Evolutionary conservation across 2,329 filamentous ascomycete species (phyloP).

Genomic region (Trichoderma semiorbis): DNA sequence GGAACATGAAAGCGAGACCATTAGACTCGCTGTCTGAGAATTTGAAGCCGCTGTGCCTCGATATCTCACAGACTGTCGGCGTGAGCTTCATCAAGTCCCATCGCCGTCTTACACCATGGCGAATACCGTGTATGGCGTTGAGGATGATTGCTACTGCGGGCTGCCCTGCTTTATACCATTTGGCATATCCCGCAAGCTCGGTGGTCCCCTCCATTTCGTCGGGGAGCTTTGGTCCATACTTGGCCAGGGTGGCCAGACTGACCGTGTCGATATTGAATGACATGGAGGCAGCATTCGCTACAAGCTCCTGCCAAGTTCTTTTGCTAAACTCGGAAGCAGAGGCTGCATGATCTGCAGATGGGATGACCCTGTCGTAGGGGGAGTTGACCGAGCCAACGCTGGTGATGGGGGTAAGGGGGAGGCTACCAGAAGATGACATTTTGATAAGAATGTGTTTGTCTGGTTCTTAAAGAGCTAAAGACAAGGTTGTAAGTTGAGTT

Average conservation of each 20-base stretch:
- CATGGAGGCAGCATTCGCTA: background rate
- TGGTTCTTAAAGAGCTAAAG: background rate
- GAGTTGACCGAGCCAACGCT: background rate
- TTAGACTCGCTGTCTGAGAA: constrained; percentile 2
- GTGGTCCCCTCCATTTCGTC: constrained; percentile 1
- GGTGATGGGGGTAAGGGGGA: background rate
- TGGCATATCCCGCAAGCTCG: constrained; percentile 1
- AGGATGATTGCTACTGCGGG: background rate
- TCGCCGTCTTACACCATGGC: background rate
- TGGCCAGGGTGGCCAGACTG: background rate
- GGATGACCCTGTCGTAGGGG: background rate
- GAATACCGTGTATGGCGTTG: background rate
- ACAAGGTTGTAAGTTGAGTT: background rate
- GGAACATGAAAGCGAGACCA: constrained; percentile 7
- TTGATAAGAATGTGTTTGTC: background rate
- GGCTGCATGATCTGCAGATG: background rate
- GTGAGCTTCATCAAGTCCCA: constrained; percentile 1
- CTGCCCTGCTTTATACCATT: background rate
- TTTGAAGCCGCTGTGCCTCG: background rate
- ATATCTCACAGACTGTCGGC: constrained; percentile 2
- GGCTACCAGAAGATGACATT: background rate
- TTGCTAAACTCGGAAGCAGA: background rate
- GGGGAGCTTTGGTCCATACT: constrained; percentile 1
- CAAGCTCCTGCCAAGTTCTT: background rate
- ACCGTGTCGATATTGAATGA: background rate